Evolutionary conservation across 192 early-diverging fungal genomes (phyloP).

Genomic region (Rhizoclosmatium globosum): DNA sequence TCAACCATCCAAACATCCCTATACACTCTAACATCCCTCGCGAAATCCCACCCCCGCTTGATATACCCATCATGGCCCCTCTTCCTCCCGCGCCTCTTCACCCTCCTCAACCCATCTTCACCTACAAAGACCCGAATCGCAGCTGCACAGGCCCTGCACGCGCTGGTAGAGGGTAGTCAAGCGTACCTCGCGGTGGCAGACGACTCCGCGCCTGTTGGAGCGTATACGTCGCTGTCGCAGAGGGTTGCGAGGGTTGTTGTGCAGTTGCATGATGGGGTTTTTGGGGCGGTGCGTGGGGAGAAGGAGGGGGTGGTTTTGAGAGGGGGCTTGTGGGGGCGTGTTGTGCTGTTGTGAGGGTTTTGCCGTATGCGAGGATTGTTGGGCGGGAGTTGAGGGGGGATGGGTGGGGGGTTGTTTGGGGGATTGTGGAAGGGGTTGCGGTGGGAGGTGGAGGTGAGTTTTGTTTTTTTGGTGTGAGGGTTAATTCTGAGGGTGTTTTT

Average conservation of each 20-base stretch:
- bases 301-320: constrained; percentile 23
- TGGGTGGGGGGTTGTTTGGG: not conserved
- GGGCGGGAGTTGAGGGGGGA: not conserved
- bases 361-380: constrained; percentile 44
- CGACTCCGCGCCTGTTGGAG: not conserved
- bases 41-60: constrained; percentile 21
- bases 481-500: too few species aligned
- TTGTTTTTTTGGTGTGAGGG: too few species aligned
- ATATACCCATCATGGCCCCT: constrained; percentile 49
- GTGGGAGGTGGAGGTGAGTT: too few species aligned
- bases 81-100: constrained; percentile 44
- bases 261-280: constrained; percentile 40
- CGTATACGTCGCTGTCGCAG: constrained; percentile 52
- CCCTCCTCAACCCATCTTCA: constrained; percentile 11
- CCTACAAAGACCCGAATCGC: constrained; percentile 32
- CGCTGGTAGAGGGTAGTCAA: constrained; percentile 49
- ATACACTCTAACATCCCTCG: too few species aligned
- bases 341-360: constrained; percentile 34
- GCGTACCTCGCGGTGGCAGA: constrained; percentile 53
- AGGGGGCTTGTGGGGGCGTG: constrained; percentile 37
- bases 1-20: too few species aligned
- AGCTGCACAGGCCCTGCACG: constrained; percentile 39
- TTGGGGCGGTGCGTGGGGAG: constrained; percentile 38
- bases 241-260: constrained; percentile 48
- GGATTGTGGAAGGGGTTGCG: too few species aligned